A percentile compares a stretch with the other conserved stretches of the same genome.
These are phyloP conservation scores for Ramaria sp. DNA, from an alignment of 768 basidiomycete genomes.

Conservation along the genomic window DNA sequence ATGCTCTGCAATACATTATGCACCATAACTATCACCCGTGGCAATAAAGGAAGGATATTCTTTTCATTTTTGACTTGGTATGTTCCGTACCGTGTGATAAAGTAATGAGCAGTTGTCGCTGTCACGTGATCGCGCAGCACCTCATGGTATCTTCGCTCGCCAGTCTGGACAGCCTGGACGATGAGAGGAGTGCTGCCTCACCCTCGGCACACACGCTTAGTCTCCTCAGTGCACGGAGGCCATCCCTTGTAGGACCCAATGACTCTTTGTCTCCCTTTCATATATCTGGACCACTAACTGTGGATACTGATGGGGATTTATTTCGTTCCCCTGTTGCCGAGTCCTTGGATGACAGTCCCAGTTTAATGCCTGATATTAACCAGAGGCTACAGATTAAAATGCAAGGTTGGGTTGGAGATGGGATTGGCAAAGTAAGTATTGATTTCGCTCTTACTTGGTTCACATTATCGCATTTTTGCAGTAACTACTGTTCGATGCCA, in stretches of 20 bases:
- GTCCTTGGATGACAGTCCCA: not conserved
- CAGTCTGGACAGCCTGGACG: not conserved
- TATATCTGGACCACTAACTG: not conserved
- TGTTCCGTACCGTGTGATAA: too few relatives aligned
- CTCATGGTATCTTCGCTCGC: not conserved
- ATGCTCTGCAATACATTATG: too few relatives aligned
- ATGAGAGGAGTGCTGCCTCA: not conserved
- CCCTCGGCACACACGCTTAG: conserved; percentile 7
- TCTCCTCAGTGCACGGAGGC: conserved; percentile 7
- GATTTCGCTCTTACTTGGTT: too few relatives aligned
- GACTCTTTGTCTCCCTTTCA: conserved; percentile 1
- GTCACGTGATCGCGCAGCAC: not conserved
- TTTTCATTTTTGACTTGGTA: too few relatives aligned
- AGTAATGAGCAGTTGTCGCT: too few relatives aligned
- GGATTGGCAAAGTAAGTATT: conserved; percentile 66
- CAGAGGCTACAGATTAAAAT: conserved; percentile 64
- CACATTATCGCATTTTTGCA: not conserved
- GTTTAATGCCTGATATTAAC: conserved; percentile 23
- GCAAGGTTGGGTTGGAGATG: conserved; percentile 69
- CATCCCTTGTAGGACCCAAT: conserved; percentile 1
- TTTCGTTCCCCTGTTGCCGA: not conserved
- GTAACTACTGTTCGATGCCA: conserved; percentile 24
- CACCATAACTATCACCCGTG: too few relatives aligned
- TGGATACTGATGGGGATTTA: not conserved
- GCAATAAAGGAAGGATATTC: too few relatives aligned